Base-by-base conservation (phyloP, 352 stramenopile species). In the Peronospora belbahrii region DNA sequence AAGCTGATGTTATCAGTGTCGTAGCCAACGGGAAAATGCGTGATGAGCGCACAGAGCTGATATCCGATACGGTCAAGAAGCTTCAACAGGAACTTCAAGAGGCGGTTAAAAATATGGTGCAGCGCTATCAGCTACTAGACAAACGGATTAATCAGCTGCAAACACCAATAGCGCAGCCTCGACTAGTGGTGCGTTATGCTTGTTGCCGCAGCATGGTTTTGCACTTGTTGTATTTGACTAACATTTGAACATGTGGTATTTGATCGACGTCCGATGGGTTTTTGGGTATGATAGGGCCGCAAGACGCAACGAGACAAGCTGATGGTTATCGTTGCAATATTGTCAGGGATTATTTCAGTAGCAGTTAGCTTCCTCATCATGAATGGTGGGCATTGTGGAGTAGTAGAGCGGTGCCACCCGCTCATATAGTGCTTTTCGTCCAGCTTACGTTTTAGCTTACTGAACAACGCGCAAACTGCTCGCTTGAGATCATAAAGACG, bases 1-100 rank as follows among this genome's bases (percentile, higher is more conserved):
- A 83, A 49, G 73, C 67, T 0, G 71, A 91, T 27, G 69, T 89
- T 39, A 71, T 88, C 2, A 77, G 71, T 31, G 48, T 90, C 14
- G 63, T 82, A 8, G 67, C 82, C 4, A 84, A 60, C 17, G 59
- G 66, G 4, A 83, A 82, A 32, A 71, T 93, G 22, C 62, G 71
- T 11, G 78, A 90, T 11, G 71, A 93, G 39, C 81, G 73, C 50
- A 42, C 50, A 1, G 80, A 89, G 37, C 35, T 87, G 28, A 50
- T 82, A 18, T 52, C 55, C 0, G 80, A 85, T 33, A 54, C 72
- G 15, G 41, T 85, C 13, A 81, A 83, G 38, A 77, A 78, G 24
- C 33, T 85, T 0, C 68, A 87, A 34, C 57, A 75, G 22, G 74
- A 89, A 42, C 49, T 87, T 9, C 63, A 79, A 32, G 66, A 89